phyloP scores from a whole-genome alignment of 495 filamentous ascomycete species.

The Trichoderma orchidacearum region DNA sequence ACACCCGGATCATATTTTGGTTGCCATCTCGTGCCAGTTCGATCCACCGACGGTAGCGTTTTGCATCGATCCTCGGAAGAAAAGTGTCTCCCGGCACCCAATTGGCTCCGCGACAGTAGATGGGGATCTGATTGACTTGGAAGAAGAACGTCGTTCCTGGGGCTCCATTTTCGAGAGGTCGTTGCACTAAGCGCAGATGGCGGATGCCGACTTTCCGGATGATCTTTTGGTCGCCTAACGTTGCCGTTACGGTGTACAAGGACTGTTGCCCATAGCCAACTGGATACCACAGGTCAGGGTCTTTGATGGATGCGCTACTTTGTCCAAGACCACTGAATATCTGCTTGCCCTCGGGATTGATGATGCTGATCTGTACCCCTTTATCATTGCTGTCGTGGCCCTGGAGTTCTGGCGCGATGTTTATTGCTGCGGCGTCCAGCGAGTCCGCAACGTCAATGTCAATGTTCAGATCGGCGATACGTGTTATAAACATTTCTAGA shows the following conservation, averaged over 20 bases:
- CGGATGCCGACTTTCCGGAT: constrained; percentile 52
- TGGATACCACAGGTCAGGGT: constrained; percentile 62
- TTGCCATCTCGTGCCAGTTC: constrained; percentile 47
- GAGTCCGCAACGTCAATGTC: constrained; percentile 36
- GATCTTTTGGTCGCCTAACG: constrained; percentile 15
- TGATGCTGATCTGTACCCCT: constrained; percentile 28
- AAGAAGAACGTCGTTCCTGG: constrained; percentile 62
- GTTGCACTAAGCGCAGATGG: constrained; percentile 45
- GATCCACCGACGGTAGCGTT: constrained; percentile 54
- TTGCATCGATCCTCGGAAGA: constrained; percentile 39
- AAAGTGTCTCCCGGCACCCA: constrained; percentile 71
- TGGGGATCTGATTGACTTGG: constrained; percentile 53
- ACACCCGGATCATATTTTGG: constrained; percentile 51
- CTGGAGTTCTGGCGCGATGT: constrained; percentile 30
- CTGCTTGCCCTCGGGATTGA: constrained; percentile 22
- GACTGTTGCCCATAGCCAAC: constrained; percentile 52
- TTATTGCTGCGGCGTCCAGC: constrained; percentile 24
- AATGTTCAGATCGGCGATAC: constrained; percentile 43
- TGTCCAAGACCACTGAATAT: constrained; percentile 17
- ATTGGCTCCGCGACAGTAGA: constrained; percentile 59
- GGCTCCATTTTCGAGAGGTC: constrained; percentile 35
- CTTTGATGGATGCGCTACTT: constrained; percentile 28
- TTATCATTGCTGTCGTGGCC: constrained; percentile 27
- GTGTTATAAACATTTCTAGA: constrained; percentile 38
- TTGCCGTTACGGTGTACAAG: constrained; percentile 45